These are phyloP conservation scores for Mycosarcoma mackinlayi DNA, from an alignment of 1,284 basidiomycete genomes.

Conservation along the genomic window DNA sequence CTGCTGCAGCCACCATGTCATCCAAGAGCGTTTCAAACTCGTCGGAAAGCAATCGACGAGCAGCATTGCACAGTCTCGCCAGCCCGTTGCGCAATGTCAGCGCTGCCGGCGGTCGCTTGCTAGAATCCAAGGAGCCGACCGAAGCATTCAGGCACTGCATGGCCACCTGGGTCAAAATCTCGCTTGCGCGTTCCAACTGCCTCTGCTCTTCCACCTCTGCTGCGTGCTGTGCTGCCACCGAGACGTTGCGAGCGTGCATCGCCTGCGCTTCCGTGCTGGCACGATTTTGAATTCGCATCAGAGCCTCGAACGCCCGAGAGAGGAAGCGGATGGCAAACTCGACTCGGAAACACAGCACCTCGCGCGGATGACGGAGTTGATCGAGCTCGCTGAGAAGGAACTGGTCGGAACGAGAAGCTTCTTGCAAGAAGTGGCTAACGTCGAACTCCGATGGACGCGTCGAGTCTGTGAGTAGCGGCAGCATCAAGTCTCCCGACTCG, in stretches of 20 bases:
- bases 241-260: slow-evolving; percentile 19
- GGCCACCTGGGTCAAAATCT: slow-evolving; percentile 44
- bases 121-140: slow-evolving; percentile 22
- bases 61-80: slow-evolving; percentile 37
- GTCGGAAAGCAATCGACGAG: slow-evolving; percentile 28
- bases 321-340: slow-evolving; percentile 41
- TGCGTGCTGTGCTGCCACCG: slow-evolving; percentile 18
- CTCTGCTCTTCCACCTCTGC: slow-evolving; percentile 46
- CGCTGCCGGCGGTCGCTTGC: slow-evolving; percentile 10
- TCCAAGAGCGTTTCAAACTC: slow-evolving; percentile 48
- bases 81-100: slow-evolving; percentile 32
- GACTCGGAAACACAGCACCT: slow-evolving; percentile 36
- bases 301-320: slow-evolving; percentile 26
- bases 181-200: slow-evolving; percentile 29
- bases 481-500: slow-evolving; percentile 7
- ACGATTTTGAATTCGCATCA: slow-evolving; percentile 32
- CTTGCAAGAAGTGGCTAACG: slow-evolving; percentile 14
- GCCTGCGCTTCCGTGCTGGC: slow-evolving; percentile 36
- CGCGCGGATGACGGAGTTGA: slow-evolving; percentile 17
- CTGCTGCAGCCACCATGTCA: slow-evolving; percentile 38
- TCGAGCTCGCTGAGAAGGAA: slow-evolving; percentile 29
- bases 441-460: slow-evolving; percentile 1
- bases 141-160: slow-evolving; percentile 45
- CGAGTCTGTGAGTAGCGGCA: slow-evolving; percentile 20
- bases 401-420: slow-evolving; percentile 31